Evolutionary conservation across 192 early-diverging fungal species (phyloP), one percentile per base, ranked within the genome.

Genomic region (Coemansia pectinata): DNA sequence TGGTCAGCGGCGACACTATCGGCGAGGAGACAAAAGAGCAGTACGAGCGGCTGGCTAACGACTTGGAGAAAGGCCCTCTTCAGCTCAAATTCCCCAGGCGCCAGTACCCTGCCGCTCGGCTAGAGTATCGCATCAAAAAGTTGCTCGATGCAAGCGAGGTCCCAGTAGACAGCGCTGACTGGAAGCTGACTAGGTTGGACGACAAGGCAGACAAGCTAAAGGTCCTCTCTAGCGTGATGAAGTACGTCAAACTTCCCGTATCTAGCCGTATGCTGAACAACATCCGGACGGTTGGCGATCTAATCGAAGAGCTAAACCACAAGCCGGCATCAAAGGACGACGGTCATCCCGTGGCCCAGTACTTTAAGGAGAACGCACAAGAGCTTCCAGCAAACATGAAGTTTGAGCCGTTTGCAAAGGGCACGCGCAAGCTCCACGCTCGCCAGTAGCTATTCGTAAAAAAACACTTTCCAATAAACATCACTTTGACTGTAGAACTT

Each of bases 301-400:
- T 84, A 66, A 36, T 79, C 25, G 47, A 47, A 5, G 76, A 79
- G 77, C 67, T 79, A 41, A 34, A 52, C 29, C 39, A 33, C 23
- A 79, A 79, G 64, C 73, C 81, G 2, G 73, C 53, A 33, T 38
- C 69, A 5, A 70, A 66, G 45, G 81, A 84, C 65, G 74, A 71
- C 5, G 74, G 74, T 19, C 81, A 84, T 57, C 73, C 66, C 2
- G 81, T 84, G 11, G 81, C 81, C 25, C 41, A 71, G 55, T 76
- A 73, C 68, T 84, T 68, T 25, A 36, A 59, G 10, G 62, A 72
- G 25, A 48, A 67, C 11, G 67, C 48, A 9, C 44, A 59, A 40
- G 38, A 69, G 55, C 67, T 84, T 40, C 81, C 81, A 15, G 48
- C 67, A 12, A 84, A 84, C 71, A 76, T 84, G 76, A 84, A 76